Evolutionary conservation across 2,329 filamentous ascomycete species (phyloP), one percentile per base, ranked within the genome.

Genomic region (Fusarium equiseti): DNA sequence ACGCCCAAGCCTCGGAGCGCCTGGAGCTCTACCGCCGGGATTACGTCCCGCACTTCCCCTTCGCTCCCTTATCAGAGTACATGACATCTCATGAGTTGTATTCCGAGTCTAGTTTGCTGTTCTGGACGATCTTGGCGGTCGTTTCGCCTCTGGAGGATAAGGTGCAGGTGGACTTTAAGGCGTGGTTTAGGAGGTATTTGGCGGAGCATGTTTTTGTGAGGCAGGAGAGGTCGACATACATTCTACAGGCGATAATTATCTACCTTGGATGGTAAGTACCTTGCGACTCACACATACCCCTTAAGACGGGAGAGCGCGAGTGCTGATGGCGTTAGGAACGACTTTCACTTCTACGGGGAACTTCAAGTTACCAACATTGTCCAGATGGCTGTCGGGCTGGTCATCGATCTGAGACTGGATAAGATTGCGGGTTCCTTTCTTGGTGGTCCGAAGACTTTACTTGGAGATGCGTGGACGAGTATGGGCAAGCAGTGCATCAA

Each of bases 231-330:
- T 70, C 70, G 2, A 46, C 82, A 2, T 79, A 80, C 29, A 66
- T 82, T 2, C 66, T 84, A 5, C 82, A 84, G 42, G 79, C 79
- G 1, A 72, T 83, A 1, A n/a, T 83, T 2, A 29, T 83, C 1
- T 77, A 78, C 22, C 48, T 82, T 5, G 79, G 77, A 1, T 83
- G 82, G 82, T 82, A 52, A 59, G 76, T 59, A 10, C 1, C 12
- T 11, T 2, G 10, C 5, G 8, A 24, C 0, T 12, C 3, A 7
- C 18, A 11, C 5, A 6, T 12, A 4, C 6, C n/a, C 6, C 24
- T 2, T 15, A 8, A n/a, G 2, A 8, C 2, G 3, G 1, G 6
- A 27, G 11, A 6, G 9, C 16, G 2, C 5, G 3, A 13, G 8
- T 6, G 13, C 43, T 62, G 4, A 57, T 8, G 5, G 2, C 2